Evolutionary conservation across 805 yeast genomes (phyloP).

Genomic region (Ogataea haglerorum): DNA sequence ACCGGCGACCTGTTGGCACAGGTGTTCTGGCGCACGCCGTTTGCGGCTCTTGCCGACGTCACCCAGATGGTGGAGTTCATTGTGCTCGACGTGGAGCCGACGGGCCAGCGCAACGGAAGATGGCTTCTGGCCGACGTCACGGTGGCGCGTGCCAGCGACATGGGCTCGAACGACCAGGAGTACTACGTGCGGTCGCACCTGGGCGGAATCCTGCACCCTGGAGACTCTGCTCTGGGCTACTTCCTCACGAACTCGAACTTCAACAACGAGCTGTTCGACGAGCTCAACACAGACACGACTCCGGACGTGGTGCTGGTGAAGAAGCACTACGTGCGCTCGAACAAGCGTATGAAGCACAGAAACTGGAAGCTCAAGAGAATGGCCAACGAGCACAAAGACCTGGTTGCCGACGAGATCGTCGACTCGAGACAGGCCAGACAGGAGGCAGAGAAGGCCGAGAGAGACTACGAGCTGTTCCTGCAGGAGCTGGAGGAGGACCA

Average conservation of each 20-base stretch:
- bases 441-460: constrained; percentile 88
- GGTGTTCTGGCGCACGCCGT: constrained; percentile 80
- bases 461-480: constrained; percentile 91
- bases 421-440: constrained; percentile 73
- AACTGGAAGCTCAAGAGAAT: constrained; percentile 92
- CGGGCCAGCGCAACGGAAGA: constrained; percentile 74
- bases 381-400: constrained; percentile 93
- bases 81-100: constrained; percentile 91
- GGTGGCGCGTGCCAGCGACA: constrained; percentile 82
- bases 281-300: constrained; percentile 54
- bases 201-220: constrained; percentile 94
- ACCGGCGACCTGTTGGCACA: constrained; percentile 67
- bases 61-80: constrained; percentile 80
- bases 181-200: constrained; percentile 86
- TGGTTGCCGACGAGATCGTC: constrained; percentile 58
- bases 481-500: constrained; percentile 97
- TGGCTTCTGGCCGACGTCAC: constrained; percentile 85
- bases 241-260: constrained; percentile 80
- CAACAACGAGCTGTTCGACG: constrained; percentile 83
- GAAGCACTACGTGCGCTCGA: constrained; percentile 81
- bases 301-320: constrained; percentile 88
- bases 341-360: constrained; percentile 72
- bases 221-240: constrained; percentile 93
- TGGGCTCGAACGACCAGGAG: constrained; percentile 81
- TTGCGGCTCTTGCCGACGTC: constrained; percentile 70